These are phyloP conservation scores for Bidens hawaiensis DNA, from an alignment of 140 eudicot species.

Conservation along the genomic window DNA sequence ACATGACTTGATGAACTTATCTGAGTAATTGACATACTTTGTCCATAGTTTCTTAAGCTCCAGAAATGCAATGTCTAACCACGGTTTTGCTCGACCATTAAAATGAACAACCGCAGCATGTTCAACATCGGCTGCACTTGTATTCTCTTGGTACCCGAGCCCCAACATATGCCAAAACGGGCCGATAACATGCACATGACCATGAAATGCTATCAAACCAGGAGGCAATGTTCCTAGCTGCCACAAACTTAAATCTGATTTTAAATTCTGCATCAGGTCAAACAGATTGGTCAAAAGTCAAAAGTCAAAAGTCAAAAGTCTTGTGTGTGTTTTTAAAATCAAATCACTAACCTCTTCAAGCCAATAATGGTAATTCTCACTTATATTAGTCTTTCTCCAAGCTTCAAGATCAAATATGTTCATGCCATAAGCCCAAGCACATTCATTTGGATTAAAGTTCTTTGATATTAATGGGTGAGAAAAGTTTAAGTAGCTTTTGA, in stretches of 20 bases:
- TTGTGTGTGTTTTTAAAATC: slow-evolving; percentile 5
- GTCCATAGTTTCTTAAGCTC: slow-evolving; percentile 68
- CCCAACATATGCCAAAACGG: slow-evolving; percentile 98
- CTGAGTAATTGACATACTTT: slow-evolving; percentile 74
- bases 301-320: slow-evolving; percentile 2
- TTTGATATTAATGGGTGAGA: slow-evolving; percentile 76
- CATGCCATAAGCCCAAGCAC: slow-evolving; percentile 99
- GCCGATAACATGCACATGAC: slow-evolving; percentile 70
- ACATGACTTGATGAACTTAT: slow-evolving; percentile 79
- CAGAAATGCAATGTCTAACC: slow-evolving; percentile 93
- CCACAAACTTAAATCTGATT: slow-evolving; percentile 92
- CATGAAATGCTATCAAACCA: slow-evolving; percentile 90
- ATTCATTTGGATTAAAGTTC: slow-evolving; percentile 66
- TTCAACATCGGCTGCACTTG: slow-evolving; percentile 64
- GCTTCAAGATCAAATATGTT: slow-evolving; percentile 77
- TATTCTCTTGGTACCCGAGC: slow-evolving; percentile 89
- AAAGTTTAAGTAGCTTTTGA: slow-evolving; percentile 75
- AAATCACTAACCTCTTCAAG: slow-evolving; percentile 49
- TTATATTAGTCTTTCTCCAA: slow-evolving; percentile 83
- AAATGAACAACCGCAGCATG: slow-evolving; percentile 85
- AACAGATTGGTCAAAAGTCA: too few species aligned
- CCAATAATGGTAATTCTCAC: slow-evolving; percentile 79
- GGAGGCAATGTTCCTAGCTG: slow-evolving; percentile 97
- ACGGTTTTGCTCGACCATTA: slow-evolving; percentile 96
- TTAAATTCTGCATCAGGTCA: slow-evolving; percentile 60